Evolutionary conservation across 73 alveolate species (phyloP), one percentile per base, ranked within the genome.

Genomic region (Paramecium bursaria): DNA sequence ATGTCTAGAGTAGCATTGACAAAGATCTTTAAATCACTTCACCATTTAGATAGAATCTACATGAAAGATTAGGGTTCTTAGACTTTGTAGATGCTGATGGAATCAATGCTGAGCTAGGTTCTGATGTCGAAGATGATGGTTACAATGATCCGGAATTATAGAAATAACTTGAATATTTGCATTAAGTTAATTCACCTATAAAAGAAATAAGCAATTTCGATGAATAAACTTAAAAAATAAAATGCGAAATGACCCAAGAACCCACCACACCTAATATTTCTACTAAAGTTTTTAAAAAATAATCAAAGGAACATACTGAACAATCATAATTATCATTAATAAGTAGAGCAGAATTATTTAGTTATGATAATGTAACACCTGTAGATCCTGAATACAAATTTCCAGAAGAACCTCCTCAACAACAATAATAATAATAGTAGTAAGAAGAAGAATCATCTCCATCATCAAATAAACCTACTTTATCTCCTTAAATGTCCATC

Each of bases 51-150:
- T 25, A 21, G 23, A 51, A 51, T 25, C 74, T 44, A 51, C 27
- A 26, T 51, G 74, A 51, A 22, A 19, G 74, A 51, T 51, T 51
- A 22, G 27, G 27, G 11, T 51, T 25, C 23, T 51, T 51, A 51
- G 74, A 51, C 27, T 51, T 51, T 13, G 74, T 51, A 11, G 74
- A 51, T 19, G 74, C 74, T 2, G 74, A 51, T 51, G 74, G 74
- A 21, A 44, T 51, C 0, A 26, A 33, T 25, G 74, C 46, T 25
- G 23, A 4, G n/a, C 27, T 33, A 4, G 27, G 23, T 15, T 25
- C 46, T 22, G 74, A 51, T 19, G 74, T 25, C 27, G 74, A 51
- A 51, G 27, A 51, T 51, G 27, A 26, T 9, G 25, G 27, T 25
- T 25, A 51, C 27, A 44, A 51, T 51, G 74, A 51, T 51, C 74